These are phyloP conservation scores for Chalaropsis ovoidea DNA, from an alignment of 2,329 filamentous ascomycete species.

Conservation along the genomic window DNA sequence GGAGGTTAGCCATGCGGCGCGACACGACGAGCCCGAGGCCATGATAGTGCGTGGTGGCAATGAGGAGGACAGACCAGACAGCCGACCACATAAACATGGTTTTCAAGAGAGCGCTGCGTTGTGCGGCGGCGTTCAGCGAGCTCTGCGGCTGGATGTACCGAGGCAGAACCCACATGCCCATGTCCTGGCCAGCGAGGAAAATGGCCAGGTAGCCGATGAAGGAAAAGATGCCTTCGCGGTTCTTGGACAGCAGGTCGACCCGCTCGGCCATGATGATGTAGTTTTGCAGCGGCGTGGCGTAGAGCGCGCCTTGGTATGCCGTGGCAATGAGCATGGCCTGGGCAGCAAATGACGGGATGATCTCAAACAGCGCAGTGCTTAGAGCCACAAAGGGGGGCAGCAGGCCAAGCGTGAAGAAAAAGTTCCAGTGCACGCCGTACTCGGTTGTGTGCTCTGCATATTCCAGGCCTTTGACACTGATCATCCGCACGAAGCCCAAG, in stretches of 20 bases:
- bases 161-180: constrained; percentile 70
- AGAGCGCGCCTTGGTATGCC: constrained; percentile 64
- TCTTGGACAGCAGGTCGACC: constrained; percentile 70
- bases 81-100: constrained; percentile 54
- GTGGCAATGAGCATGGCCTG: constrained; percentile 60
- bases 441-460: constrained; percentile 96
- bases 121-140: constrained; percentile 33
- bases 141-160: constrained; percentile 40
- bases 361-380: constrained; percentile 59
- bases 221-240: constrained; percentile 90
- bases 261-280: constrained; percentile 78
- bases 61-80: constrained; percentile 61
- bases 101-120: constrained; percentile 49
- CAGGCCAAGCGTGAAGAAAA: constrained; percentile 91
- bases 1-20: constrained; percentile 79
- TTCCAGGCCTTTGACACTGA: constrained; percentile 85
- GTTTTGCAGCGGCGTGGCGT: constrained; percentile 65
- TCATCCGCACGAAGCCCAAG: constrained; percentile 68
- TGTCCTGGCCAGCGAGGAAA: constrained; percentile 78
- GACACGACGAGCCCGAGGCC: constrained; percentile 71
- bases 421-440: constrained; percentile 99
- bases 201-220: constrained; percentile 86
- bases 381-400: constrained; percentile 81
- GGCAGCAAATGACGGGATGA: constrained; percentile 66
- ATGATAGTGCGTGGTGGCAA: constrained; percentile 57